A percentile compares a stretch with the other conserved stretches of the same genome.
phyloP scores from a whole-genome alignment of 208 protist species.

The Phytomonas francai region DNA sequence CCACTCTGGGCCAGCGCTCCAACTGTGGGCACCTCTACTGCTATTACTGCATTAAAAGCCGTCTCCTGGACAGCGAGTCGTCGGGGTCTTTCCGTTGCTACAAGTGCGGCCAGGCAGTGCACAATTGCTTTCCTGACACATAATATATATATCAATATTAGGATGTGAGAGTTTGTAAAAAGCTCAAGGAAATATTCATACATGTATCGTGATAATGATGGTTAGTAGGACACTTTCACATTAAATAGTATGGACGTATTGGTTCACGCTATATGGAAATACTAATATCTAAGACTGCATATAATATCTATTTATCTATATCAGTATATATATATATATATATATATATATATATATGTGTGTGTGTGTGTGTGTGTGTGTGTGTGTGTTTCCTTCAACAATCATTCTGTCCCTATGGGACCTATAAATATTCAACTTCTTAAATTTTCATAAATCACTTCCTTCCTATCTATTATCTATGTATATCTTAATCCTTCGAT shows the following conservation, averaged over 20 bases:
- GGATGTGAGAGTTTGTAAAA: constrained; percentile 3
- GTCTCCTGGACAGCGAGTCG: constrained; percentile 45
- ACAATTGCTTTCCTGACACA: constrained; percentile 29
- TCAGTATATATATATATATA: not conserved
- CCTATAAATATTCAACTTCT: not conserved
- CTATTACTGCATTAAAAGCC: constrained; percentile 90
- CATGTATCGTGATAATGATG: not conserved
- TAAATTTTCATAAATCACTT: not conserved
- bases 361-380: constrained; percentile 4
- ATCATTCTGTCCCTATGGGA: not conserved
- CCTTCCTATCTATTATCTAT: not conserved
- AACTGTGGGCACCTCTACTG: constrained; percentile 90
- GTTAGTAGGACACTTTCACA: not conserved
- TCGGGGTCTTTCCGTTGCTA: constrained; percentile 73
- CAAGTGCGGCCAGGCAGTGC: constrained; percentile 56
- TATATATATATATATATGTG: not conserved
- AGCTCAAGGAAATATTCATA: not conserved
- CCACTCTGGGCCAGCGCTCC: constrained; percentile 59
- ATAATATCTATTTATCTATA: constrained; percentile 5
- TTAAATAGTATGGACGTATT: not conserved
- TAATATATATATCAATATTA: constrained; percentile 2
- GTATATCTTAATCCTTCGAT: not conserved
- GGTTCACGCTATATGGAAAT: not conserved
- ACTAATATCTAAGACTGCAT: not conserved
- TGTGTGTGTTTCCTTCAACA: not conserved